Evolutionary conservation across 805 yeast species (phyloP).

Genomic region (Wilhelminamyces savonicus): DNA sequence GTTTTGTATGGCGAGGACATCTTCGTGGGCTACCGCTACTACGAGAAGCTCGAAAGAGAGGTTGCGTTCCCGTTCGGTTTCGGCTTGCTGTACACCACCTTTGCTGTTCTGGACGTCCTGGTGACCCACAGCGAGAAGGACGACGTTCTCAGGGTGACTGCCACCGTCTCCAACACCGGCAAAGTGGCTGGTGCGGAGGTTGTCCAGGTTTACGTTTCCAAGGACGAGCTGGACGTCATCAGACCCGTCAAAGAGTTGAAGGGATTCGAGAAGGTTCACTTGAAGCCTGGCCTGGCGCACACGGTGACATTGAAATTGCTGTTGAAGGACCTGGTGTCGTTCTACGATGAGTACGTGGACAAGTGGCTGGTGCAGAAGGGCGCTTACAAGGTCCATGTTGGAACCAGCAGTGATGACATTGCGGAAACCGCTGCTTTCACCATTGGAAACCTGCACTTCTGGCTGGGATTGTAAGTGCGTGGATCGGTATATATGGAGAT

Average conservation of each 20-base stretch:
- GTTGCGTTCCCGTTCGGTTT: slow-evolving; percentile 29
- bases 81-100: slow-evolving; percentile 26
- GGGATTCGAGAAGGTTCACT: slow-evolving; percentile 21
- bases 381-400: slow-evolving; percentile 18
- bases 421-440: slow-evolving; percentile 5
- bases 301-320: slow-evolving; percentile 11
- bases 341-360: slow-evolving; percentile 21
- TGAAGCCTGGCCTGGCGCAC: slow-evolving; percentile 11
- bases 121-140: slow-evolving; percentile 10
- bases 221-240: slow-evolving; percentile 10
- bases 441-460: slow-evolving; percentile 4
- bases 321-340: slow-evolving; percentile 21
- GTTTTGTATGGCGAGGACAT: slow-evolving; percentile 29
- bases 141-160: slow-evolving; percentile 10
- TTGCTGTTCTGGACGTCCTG: slow-evolving; percentile 9
- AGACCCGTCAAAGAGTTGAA: slow-evolving; percentile 24
- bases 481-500: too few relatives aligned
- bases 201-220: slow-evolving; percentile 21
- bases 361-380: slow-evolving; percentile 21
- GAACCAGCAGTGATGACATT: slow-evolving; percentile 9
- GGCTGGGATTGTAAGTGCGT: slow-evolving; percentile 9
- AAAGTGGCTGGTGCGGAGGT: slow-evolving; percentile 19
- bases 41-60: slow-evolving; percentile 18
- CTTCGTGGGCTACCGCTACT: slow-evolving; percentile 25
- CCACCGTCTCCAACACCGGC: slow-evolving; percentile 18